Base-by-base conservation (phyloP, 495 filamentous ascomycete species). In the Parathielavia appendiculata region DNA sequence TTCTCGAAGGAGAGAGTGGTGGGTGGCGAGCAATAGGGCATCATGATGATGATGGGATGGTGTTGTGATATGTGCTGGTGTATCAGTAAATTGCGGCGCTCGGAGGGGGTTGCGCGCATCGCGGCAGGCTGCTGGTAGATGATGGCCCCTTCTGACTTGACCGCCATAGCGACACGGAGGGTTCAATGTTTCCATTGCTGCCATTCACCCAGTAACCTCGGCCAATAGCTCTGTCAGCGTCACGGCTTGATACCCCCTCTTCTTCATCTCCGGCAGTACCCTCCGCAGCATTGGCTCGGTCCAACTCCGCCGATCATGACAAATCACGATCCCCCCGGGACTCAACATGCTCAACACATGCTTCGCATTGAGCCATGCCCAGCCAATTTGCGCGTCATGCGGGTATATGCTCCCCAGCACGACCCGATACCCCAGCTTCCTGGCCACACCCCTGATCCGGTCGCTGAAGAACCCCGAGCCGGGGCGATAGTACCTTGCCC, bases 321-420 rank as follows among this genome's bases (percentile, higher is more conserved):
- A 88, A 22, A 95, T 82, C 43, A 95, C 84, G 43, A 95, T 83
- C 44, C 83, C 86, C 1, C 90, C 90, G 0, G 87, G 84, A 45
- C 76, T 69, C 30, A 89, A 69, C 86, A 90, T 90, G 67, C 86
- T 88, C 63, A 92, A 66, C 4, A 95, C 79, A 76, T 93, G 89
- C 52, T 74, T 76, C n/a, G 87, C 84, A 75, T 95, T 95, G 54
- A 92, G 53, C 61, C 76, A 76, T 66, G 79, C 73, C 64, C 76
- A 85, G 20, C 71, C 71, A 36, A 95, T 82, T 75, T 92, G 88
- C 47, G 90, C 81, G 71, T 95, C 90, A 72, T 95, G 89, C 14
- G 90, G 90, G 69, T 92, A 95, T 34, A 93, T 86, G 67, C 83
- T 86, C 14, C 90, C 90, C 35, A 95, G 73, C 16, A 92, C 86